Conservation (phyloP, 1,284 basidiomycete species). For the Microbotryum lychnidis-dioicae region DNA sequence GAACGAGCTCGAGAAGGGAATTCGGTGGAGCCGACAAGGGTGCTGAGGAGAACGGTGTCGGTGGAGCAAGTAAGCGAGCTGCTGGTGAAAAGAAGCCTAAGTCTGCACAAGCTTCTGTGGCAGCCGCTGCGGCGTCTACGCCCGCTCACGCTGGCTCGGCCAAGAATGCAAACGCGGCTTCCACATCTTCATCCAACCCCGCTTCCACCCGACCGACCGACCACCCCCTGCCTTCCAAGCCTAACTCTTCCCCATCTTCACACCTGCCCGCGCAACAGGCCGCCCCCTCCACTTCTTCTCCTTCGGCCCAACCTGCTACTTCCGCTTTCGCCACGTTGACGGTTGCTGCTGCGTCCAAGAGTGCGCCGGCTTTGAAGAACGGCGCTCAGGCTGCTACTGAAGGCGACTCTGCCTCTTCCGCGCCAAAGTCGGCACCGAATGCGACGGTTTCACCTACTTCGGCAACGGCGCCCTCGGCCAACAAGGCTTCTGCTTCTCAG, state of each 20-base stretch:
- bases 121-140: neutral
- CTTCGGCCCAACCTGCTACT: conserved; percentile 4
- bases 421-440: too few relatives aligned
- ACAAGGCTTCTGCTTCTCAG: too few relatives aligned
- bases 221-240: neutral
- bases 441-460: too few relatives aligned
- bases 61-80: neutral
- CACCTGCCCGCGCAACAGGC: neutral
- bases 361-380: conserved; percentile 7
- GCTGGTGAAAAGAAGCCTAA: conserved; percentile 6
- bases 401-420: too few relatives aligned
- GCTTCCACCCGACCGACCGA: neutral
- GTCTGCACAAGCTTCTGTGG: too few relatives aligned
- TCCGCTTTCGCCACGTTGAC: conserved; percentile 3
- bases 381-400: neutral
- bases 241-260: neutral
- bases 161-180: conserved; percentile 1
- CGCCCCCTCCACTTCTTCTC: neutral
- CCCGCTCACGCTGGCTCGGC: neutral
- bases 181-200: conserved; percentile 1
- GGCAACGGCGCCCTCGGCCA: too few relatives aligned
- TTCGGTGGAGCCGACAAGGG: neutral
- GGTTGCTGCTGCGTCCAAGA: conserved; percentile 2
- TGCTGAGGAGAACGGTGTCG: conserved; percentile 8
- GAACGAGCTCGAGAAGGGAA: neutral